These are phyloP conservation scores for Fraxinus platypoda DNA, from an alignment of 305 asterid species.

Conservation along the genomic window DNA sequence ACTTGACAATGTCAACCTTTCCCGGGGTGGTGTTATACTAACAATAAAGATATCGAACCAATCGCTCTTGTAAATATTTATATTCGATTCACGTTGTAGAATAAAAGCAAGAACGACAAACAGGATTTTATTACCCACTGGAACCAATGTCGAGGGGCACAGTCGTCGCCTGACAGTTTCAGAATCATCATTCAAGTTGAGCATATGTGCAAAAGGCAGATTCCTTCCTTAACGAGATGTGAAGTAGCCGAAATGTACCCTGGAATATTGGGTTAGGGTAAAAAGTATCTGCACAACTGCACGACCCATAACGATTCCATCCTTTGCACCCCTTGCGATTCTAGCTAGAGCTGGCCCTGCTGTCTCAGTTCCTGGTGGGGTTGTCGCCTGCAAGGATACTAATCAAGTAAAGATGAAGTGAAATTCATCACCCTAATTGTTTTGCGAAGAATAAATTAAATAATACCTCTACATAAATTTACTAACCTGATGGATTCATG, in stretches of 20 bases:
- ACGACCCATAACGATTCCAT: constrained; percentile 72
- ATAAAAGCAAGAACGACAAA: neutral
- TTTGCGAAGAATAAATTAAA: neutral
- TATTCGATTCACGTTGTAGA: neutral
- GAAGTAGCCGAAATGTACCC: constrained; percentile 44
- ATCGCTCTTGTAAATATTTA: neutral
- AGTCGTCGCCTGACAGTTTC: neutral
- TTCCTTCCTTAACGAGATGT: constrained; percentile 31
- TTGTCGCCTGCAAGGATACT: constrained; percentile 62
- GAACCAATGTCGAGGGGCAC: neutral
- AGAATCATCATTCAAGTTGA: neutral
- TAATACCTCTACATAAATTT: constrained; percentile 1
- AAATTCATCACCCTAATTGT: constrained; percentile 33
- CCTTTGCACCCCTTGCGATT: constrained; percentile 54
- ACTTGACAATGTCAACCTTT: too few species aligned
- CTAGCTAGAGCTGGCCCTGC: constrained; percentile 59
- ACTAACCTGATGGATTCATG: constrained; percentile 58
- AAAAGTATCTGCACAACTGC: constrained; percentile 53
- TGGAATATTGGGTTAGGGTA: constrained; percentile 47
- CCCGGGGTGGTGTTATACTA: too few species aligned
- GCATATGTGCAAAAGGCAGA: neutral
- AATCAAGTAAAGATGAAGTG: constrained; percentile 62
- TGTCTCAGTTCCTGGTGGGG: constrained; percentile 39
- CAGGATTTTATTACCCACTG: neutral
- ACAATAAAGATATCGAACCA: neutral